Evolutionary conservation across 345 rosid species (phyloP).

Genomic region (Aquilaria yunnanensis): DNA sequence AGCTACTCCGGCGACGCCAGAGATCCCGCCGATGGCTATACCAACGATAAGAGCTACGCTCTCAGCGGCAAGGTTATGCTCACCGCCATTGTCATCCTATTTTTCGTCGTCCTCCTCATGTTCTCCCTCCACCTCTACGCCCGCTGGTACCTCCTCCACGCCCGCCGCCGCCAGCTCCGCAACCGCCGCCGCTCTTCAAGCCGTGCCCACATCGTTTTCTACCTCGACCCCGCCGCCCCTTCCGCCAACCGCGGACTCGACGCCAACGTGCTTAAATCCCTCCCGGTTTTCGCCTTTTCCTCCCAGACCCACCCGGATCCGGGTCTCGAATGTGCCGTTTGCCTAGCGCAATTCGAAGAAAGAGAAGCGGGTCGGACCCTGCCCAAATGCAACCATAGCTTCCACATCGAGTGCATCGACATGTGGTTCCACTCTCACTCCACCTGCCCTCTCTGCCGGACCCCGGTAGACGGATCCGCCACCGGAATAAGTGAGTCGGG

Average conservation of each 20-base stretch:
- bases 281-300: conserved; percentile 61
- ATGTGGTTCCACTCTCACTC: conserved; percentile 97
- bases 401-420: conserved; percentile 81
- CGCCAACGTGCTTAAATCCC: conserved; percentile 42
- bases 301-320: conserved; percentile 32
- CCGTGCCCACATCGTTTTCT: conserved; percentile 49
- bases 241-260: conserved; percentile 51
- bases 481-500: conserved; percentile 5
- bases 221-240: conserved; percentile 23
- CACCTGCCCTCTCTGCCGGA: conserved; percentile 90
- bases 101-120: conserved; percentile 65
- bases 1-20: background rate
- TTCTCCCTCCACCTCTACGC: conserved; percentile 75
- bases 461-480: conserved; percentile 40
- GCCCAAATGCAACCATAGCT: conserved; percentile 78
- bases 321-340: conserved; percentile 72
- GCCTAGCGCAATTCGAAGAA: conserved; percentile 81
- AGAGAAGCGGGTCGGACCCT: conserved; percentile 67
- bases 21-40: rapidly evolving
- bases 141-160: conserved; percentile 80
- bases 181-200: conserved; percentile 37
- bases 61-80: conserved; percentile 74
- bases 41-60: conserved; percentile 29
- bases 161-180: conserved; percentile 47
- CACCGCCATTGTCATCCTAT: conserved; percentile 51